Conservation (phyloP, 1,284 basidiomycete genomes). For the Albatrellus sp. region DNA sequence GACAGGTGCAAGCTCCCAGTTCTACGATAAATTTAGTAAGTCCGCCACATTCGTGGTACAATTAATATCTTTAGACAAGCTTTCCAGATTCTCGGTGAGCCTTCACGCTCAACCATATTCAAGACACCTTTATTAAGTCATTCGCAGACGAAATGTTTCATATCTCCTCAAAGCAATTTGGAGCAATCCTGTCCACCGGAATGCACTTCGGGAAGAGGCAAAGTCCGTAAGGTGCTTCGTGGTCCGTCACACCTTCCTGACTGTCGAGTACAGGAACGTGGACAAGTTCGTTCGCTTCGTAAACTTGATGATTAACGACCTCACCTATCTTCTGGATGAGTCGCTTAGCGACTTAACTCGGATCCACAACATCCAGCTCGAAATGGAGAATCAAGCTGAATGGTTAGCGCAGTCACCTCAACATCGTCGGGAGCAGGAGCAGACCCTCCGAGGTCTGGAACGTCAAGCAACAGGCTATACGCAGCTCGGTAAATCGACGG, state of each 20-base stretch:
- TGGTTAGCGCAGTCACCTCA: conserved; percentile 61
- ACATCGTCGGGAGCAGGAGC: conserved; percentile 78
- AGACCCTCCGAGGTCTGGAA: conserved; percentile 70
- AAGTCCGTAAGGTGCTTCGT: conserved; percentile 35
- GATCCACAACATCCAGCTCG: conserved; percentile 76
- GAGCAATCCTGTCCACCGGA: conserved; percentile 79
- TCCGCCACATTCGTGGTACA: conserved; percentile 13
- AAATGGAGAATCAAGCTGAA: conserved; percentile 65
- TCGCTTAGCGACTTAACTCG: conserved; percentile 83
- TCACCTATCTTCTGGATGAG: conserved; percentile 97
- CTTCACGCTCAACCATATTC: background rate
- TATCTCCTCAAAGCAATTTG: conserved; percentile 81
- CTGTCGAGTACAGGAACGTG: conserved; percentile 42
- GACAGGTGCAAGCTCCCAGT: conserved; percentile 95
- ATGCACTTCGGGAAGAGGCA: conserved; percentile 71
- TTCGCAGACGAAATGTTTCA: conserved; percentile 65
- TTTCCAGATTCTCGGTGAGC: conserved; percentile 41
- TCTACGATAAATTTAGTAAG: conserved; percentile 96
- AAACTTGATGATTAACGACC: conserved; percentile 98
- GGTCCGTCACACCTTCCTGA: background rate
- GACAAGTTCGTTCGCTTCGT: conserved; percentile 92
- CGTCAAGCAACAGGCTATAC: conserved; percentile 79
- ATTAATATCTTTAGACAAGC: background rate
- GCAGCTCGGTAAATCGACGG: conserved; percentile 77
- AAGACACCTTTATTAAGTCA: background rate